These are phyloP conservation scores for Scytalidium lignicola DNA, from an alignment of 2,329 filamentous ascomycete species.

Conservation along the genomic window DNA sequence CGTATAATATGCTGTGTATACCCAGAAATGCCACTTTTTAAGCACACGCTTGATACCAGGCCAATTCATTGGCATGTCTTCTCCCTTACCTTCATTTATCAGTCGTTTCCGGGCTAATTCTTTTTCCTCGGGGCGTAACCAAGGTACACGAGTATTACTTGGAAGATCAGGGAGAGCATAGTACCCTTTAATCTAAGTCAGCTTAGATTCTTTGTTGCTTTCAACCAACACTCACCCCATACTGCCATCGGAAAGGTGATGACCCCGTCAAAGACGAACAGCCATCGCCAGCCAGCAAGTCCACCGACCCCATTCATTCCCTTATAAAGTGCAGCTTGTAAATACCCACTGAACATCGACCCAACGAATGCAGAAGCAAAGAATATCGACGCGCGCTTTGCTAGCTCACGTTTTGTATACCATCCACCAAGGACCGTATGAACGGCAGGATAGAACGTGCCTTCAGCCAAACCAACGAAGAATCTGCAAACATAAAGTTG, in stretches of 20 bases:
- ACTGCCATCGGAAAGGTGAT: slow-evolving; percentile 25
- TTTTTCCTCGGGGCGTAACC: slow-evolving; percentile 16
- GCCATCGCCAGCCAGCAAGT: slow-evolving; percentile 23
- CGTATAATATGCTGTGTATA: slow-evolving; percentile 26
- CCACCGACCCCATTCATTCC: slow-evolving; percentile 19
- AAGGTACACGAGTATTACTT: slow-evolving; percentile 10
- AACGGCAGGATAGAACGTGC: slow-evolving; percentile 29
- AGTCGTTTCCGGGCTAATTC: slow-evolving; percentile 14
- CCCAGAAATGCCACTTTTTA: slow-evolving; percentile 30
- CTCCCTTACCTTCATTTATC: slow-evolving; percentile 10
- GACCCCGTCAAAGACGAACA: slow-evolving; percentile 24
- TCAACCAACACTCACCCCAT: slow-evolving; percentile 17
- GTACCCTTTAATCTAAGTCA: slow-evolving; percentile 2
- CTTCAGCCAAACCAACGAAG: slow-evolving; percentile 47
- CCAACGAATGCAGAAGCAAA: slow-evolving; percentile 51
- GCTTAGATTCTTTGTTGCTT: no score
- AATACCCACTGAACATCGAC: slow-evolving; percentile 40
- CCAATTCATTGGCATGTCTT: slow-evolving; percentile 17
- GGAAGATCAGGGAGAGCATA: slow-evolving; percentile 11
- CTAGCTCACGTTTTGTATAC: slow-evolving; percentile 47
- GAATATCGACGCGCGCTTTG: slow-evolving; percentile 53
- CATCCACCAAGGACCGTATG: slow-evolving; percentile 29
- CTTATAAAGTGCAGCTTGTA: slow-evolving; percentile 22
- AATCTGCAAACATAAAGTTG: slow-evolving; percentile 49
- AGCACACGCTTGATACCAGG: slow-evolving; percentile 22